A percentile compares a stretch with the other conserved stretches of the same genome.
Evolutionary conservation across 2,329 filamentous ascomycete species (phyloP).

Genomic region (Neonectria ditissima): DNA sequence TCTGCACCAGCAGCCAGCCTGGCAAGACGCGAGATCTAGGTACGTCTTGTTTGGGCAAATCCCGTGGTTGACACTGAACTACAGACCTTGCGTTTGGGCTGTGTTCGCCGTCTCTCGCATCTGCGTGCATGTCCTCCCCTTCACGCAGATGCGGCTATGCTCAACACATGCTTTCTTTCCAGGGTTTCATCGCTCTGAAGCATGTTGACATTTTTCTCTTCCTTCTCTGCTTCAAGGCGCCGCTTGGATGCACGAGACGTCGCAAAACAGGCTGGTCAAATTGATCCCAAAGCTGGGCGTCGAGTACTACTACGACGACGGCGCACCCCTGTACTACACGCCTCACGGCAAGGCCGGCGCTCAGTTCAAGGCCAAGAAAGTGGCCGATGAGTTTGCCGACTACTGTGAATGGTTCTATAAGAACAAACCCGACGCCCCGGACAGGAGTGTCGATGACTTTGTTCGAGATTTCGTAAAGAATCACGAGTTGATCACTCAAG

Average conservation of each 20-base stretch:
- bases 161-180: conserved; percentile 22
- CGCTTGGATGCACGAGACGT: conserved; percentile 28
- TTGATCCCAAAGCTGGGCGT: conserved; percentile 26
- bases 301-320: conserved; percentile 29
- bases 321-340: conserved; percentile 24
- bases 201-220: conserved; percentile 24
- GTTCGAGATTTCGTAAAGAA: conserved; percentile 23
- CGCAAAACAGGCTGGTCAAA: conserved; percentile 27
- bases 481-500: conserved; percentile 23
- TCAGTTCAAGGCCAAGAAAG: conserved; percentile 29
- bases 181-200: conserved; percentile 18
- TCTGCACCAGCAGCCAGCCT: conserved; percentile 20
- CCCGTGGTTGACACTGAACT: conserved; percentile 21
- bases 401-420: conserved; percentile 22
- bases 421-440: conserved; percentile 14
- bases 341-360: conserved; percentile 19
- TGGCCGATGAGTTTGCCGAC: conserved; percentile 27
- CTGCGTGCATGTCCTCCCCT: conserved; percentile 18
- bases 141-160: conserved; percentile 23
- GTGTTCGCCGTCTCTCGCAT: conserved; percentile 26
- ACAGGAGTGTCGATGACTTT: conserved; percentile 21
- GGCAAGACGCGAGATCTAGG: conserved; percentile 22
- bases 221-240: conserved; percentile 17
- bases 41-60: conserved; percentile 7
- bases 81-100: conserved; percentile 27